phyloP scores from a whole-genome alignment of 768 basidiomycete genomes.

The Leccinum barrowsii region DNA sequence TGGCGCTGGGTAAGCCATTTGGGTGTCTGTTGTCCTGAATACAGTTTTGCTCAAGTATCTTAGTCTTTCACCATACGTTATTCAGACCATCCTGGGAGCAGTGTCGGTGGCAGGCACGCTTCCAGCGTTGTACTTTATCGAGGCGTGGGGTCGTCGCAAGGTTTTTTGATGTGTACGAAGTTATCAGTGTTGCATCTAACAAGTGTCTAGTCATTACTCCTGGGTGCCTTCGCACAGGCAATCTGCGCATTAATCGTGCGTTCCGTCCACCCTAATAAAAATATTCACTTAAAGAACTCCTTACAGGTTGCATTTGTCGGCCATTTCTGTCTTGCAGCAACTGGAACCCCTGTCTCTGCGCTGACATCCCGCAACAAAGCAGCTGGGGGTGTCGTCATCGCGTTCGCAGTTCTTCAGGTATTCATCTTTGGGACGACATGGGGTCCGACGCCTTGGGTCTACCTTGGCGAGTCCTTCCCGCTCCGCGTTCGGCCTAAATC shows the following conservation, averaged over 20 bases:
- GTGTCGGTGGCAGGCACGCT: conserved; percentile 71
- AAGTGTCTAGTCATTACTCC: conserved; percentile 53
- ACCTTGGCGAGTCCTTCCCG: conserved; percentile 79
- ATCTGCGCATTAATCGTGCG: conserved; percentile 58
- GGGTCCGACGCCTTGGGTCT: conserved; percentile 77
- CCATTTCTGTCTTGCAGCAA: conserved; percentile 59
- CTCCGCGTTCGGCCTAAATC: conserved; percentile 74
- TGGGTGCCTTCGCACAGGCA: conserved; percentile 59
- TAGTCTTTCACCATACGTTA: conserved; percentile 67
- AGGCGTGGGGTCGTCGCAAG: conserved; percentile 68
- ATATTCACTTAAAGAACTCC: background rate
- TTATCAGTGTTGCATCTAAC: background rate
- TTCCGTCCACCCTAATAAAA: background rate
- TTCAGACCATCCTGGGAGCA: conserved; percentile 71
- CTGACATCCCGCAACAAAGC: conserved; percentile 54
- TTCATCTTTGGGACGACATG: conserved; percentile 70
- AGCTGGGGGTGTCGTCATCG: conserved; percentile 66
- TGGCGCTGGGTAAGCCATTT: conserved; percentile 49
- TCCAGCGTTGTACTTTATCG: conserved; percentile 67
- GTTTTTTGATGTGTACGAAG: conserved; percentile 30
- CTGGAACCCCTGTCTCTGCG: conserved; percentile 41
- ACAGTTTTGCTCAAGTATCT: background rate
- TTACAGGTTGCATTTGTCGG: conserved; percentile 65
- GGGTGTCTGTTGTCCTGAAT: background rate
- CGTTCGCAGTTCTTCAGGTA: conserved; percentile 77